These are phyloP conservation scores for Amaranthus hypochondriacus DNA, from an alignment of 148 eudicot genomes.

Conservation along the genomic window DNA sequence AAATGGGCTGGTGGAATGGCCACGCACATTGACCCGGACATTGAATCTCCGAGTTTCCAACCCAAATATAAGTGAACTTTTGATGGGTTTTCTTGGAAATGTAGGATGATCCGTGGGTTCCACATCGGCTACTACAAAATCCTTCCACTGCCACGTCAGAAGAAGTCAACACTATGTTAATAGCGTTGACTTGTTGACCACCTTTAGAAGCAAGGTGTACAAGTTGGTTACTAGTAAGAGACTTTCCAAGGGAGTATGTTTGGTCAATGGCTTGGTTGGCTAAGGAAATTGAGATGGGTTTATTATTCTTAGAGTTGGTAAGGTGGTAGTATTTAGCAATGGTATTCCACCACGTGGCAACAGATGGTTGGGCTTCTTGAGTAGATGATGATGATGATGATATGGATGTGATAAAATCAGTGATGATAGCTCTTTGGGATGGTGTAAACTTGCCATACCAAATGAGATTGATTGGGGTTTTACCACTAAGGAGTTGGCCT, in stretches of 20 bases:
- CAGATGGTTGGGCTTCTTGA: slow-evolving; percentile 34
- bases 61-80: slow-evolving; percentile 49
- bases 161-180: slow-evolving; percentile 53
- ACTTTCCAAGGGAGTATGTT: slow-evolving; percentile 38
- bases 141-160: slow-evolving; percentile 47
- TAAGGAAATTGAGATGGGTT: slow-evolving; percentile 17
- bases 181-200: slow-evolving; percentile 24
- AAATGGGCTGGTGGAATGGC: slow-evolving; percentile 64
- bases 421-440: slow-evolving; percentile 27
- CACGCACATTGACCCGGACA: slow-evolving; percentile 48
- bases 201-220: slow-evolving; percentile 35
- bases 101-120: slow-evolving; percentile 32
- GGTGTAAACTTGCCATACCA: slow-evolving; percentile 44
- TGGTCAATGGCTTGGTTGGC: slow-evolving; percentile 30
- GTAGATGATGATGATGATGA: slow-evolving; percentile 13
- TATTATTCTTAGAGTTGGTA: slow-evolving; percentile 18
- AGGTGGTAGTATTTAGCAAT: slow-evolving; percentile 34
- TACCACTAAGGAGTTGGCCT: slow-evolving; percentile 29
- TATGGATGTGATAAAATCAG: slow-evolving; percentile 33
- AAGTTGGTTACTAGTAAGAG: slow-evolving; percentile 35
- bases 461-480: slow-evolving; percentile 31
- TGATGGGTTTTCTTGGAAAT: slow-evolving; percentile 10
- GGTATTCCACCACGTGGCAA: slow-evolving; percentile 49
- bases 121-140: slow-evolving; percentile 42
- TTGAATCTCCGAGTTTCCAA: slow-evolving; percentile 46